phyloP scores from a whole-genome alignment of 495 filamentous ascomycete genomes.

The Lepraria neglecta region DNA sequence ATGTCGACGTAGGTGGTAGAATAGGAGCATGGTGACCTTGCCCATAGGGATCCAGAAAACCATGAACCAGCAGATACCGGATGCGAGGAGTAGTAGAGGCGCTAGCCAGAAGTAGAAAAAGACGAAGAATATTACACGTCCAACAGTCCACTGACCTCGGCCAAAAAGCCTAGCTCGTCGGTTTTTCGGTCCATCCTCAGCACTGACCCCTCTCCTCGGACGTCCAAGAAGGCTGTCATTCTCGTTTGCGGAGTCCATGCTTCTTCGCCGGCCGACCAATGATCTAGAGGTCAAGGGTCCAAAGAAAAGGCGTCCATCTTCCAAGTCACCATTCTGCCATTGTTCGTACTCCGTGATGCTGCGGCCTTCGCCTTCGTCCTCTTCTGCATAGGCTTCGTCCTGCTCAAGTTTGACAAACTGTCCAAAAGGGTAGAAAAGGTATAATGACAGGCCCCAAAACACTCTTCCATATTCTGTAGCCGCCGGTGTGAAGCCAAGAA shows the following conservation, averaged over 20 bases:
- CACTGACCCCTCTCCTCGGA: constrained; percentile 43
- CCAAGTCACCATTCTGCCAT: constrained; percentile 96
- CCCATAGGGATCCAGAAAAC: constrained; percentile 99
- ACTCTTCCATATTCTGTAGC: constrained; percentile 81
- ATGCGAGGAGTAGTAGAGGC: constrained; percentile 80
- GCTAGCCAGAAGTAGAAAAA: constrained; percentile 95
- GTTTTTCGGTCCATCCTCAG: constrained; percentile 51
- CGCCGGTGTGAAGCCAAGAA: constrained; percentile 71
- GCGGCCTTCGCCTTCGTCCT: constrained; percentile 97
- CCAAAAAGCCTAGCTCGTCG: constrained; percentile 84
- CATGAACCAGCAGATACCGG: constrained; percentile 84
- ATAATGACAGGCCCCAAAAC: constrained; percentile 74
- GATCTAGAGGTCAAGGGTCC: constrained; percentile 73
- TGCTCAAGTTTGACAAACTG: constrained; percentile 89
- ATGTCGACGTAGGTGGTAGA: constrained; percentile 87
- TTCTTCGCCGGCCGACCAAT: constrained; percentile 83
- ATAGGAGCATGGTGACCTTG: constrained; percentile 82
- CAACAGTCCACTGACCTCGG: constrained; percentile 89
- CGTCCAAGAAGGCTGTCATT: constrained; percentile 84
- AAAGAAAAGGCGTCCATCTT: constrained; percentile 93
- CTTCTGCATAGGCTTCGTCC: constrained; percentile 89
- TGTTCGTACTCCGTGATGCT: constrained; percentile 99
- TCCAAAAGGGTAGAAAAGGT: constrained; percentile 93
- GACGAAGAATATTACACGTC: constrained; percentile 89
- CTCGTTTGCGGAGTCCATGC: constrained; percentile 81